These are phyloP conservation scores for Xylaria sp. DNA, from an alignment of 2,329 filamentous ascomycete species.

Conservation along the genomic window DNA sequence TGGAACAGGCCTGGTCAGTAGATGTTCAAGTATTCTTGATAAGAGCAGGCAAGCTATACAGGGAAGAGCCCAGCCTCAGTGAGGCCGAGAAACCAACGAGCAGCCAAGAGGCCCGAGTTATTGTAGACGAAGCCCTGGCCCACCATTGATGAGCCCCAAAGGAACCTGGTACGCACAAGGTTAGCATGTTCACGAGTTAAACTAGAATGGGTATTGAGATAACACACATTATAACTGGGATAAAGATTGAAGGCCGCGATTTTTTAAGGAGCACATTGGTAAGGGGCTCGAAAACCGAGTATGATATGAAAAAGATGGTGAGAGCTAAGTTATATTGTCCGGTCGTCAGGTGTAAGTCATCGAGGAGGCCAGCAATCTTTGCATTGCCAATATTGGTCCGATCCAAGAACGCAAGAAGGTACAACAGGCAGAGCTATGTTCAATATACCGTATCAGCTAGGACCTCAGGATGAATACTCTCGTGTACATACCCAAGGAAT, in stretches of 20 bases:
- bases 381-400: constrained; percentile 81
- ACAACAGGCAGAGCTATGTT: constrained; percentile 37
- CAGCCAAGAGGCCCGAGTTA: constrained; percentile 73
- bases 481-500: constrained; percentile 52
- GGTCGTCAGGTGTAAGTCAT: constrained; percentile 70
- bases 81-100: constrained; percentile 77
- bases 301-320: constrained; percentile 89
- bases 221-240: constrained; percentile 81
- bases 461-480: not conserved
- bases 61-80: constrained; percentile 81
- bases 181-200: constrained; percentile 39
- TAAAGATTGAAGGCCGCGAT: constrained; percentile 79
- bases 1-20: constrained; percentile 13
- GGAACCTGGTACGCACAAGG: constrained; percentile 55
- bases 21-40: not conserved
- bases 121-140: constrained; percentile 74
- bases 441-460: constrained; percentile 15
- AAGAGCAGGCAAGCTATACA: constrained; percentile 11
- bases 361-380: constrained; percentile 64
- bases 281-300: constrained; percentile 79
- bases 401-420: constrained; percentile 79
- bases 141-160: constrained; percentile 76
- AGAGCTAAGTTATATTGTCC: constrained; percentile 78
- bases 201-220: constrained; percentile 21
- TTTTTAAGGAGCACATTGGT: constrained; percentile 85